Evolutionary conservation across 2,329 filamentous ascomycete genomes (phyloP).

Genomic region (Claviceps spartinae): DNA sequence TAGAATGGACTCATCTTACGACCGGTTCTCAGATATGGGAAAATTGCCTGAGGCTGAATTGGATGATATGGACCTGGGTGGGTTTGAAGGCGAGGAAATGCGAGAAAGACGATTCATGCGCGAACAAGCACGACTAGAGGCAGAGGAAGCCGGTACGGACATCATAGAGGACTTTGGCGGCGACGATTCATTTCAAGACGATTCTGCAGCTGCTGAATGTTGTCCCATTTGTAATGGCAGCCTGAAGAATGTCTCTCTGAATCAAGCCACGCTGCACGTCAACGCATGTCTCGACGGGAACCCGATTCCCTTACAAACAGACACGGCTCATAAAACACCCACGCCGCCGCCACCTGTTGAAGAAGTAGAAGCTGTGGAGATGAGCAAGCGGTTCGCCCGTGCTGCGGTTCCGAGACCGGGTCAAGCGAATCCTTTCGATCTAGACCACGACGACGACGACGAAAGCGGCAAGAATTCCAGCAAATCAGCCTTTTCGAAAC

Average conservation of each 20-base stretch:
- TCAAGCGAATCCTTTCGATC: slow-evolving; percentile 63
- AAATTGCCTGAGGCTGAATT: slow-evolving; percentile 26
- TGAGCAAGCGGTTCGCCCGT: slow-evolving; percentile 48
- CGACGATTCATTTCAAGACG: slow-evolving; percentile 19
- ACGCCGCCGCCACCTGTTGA: background rate
- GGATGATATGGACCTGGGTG: slow-evolving; percentile 42
- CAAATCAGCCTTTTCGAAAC: slow-evolving; percentile 71
- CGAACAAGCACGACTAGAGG: slow-evolving; percentile 56
- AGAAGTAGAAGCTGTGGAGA: slow-evolving; percentile 23
- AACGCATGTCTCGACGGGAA: slow-evolving; percentile 86
- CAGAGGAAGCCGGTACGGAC: slow-evolving; percentile 36
- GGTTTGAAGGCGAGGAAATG: slow-evolving; percentile 48
- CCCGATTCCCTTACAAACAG: slow-evolving; percentile 43
- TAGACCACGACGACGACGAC: slow-evolving; percentile 23
- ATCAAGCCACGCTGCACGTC: slow-evolving; percentile 71
- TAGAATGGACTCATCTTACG: slow-evolving; percentile 15
- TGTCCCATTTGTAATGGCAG: slow-evolving; percentile 70
- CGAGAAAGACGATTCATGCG: slow-evolving; percentile 59
- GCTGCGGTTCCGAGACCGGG: slow-evolving; percentile 62
- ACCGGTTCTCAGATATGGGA: slow-evolving; percentile 23
- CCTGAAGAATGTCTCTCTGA: slow-evolving; percentile 43
- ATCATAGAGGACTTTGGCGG: slow-evolving; percentile 22
- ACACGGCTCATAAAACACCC: slow-evolving; percentile 9
- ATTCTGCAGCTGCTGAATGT: slow-evolving; percentile 16
- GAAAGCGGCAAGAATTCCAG: slow-evolving; percentile 17